These are phyloP conservation scores for Melanogaster broomeanus DNA, from an alignment of 768 basidiomycete species.

Conservation along the genomic window DNA sequence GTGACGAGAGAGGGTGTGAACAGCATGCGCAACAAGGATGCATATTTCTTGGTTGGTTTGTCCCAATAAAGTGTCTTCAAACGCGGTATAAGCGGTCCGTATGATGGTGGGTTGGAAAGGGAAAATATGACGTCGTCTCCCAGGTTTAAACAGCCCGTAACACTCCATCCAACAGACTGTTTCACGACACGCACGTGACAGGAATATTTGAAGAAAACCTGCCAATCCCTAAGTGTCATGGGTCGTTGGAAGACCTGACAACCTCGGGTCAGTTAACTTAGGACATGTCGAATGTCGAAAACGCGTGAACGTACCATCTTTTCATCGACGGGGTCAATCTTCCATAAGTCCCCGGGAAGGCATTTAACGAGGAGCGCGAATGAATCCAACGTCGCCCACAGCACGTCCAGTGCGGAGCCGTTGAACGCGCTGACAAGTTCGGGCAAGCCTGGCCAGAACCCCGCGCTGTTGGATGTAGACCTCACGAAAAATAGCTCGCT, in stretches of 20 bases:
- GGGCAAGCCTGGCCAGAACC: conserved; percentile 23
- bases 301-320: conserved; percentile 13
- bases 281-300: not conserved
- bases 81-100: conserved; percentile 21
- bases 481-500: conserved; percentile 21
- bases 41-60: conserved; percentile 9
- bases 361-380: conserved; percentile 23
- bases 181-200: conserved; percentile 18
- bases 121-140: conserved; percentile 25
- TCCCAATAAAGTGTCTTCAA: conserved; percentile 24
- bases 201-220: conserved; percentile 28
- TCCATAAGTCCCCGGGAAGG: conserved; percentile 32
- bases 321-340: conserved; percentile 2
- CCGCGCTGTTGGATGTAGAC: conserved; percentile 1
- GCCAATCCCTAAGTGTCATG: conserved; percentile 30
- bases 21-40: conserved; percentile 20
- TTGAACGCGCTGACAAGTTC: conserved; percentile 27
- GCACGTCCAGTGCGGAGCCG: conserved; percentile 21
- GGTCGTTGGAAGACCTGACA: conserved; percentile 23
- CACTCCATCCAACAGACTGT: not conserved
- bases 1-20: conserved; percentile 21
- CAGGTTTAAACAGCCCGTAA: conserved; percentile 4
- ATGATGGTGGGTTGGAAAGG: conserved; percentile 22
- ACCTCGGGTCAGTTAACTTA: conserved; percentile 10
- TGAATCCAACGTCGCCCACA: conserved; percentile 24